A percentile compares a stretch with the other conserved stretches of the same genome.
phyloP scores from a whole-genome alignment of 2,329 filamentous ascomycete species.

The Aspergillus sojae region DNA sequence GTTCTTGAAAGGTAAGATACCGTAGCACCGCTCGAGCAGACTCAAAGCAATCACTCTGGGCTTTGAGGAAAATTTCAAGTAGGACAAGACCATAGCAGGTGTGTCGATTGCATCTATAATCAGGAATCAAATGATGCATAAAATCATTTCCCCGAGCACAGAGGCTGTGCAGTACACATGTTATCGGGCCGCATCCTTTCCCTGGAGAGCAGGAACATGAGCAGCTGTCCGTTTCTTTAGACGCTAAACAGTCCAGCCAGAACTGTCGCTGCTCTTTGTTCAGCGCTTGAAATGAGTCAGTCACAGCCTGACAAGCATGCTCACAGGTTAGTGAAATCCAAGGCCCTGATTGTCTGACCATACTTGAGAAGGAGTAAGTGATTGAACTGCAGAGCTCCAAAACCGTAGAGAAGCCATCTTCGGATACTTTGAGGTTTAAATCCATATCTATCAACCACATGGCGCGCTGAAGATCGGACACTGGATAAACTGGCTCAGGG shows the following conservation, averaged over 20 bases:
- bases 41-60: not conserved
- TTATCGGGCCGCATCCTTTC: not conserved
- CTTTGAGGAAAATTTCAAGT: not conserved
- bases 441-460: not conserved
- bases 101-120: not conserved
- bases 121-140: too few species aligned
- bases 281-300: not conserved
- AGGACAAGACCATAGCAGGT: not conserved
- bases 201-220: not conserved
- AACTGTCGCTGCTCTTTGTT: not conserved
- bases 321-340: not conserved
- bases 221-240: not conserved
- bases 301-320: not conserved
- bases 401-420: not conserved
- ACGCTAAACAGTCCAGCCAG: not conserved
- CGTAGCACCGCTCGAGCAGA: slow-evolving; percentile 2
- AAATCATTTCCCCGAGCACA: not conserved
- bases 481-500: not conserved
- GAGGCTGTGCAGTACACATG: not conserved
- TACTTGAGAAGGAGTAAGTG: too few species aligned
- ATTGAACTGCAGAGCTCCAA: not conserved
- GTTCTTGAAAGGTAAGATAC: not conserved
- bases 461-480: not conserved
- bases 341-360: too few species aligned
- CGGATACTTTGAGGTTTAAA: not conserved